A percentile compares a stretch with the other conserved stretches of the same genome.
phyloP scores from a whole-genome alignment of 202 grass and related monocot genomes.

The Digitaria exilis region DNA sequence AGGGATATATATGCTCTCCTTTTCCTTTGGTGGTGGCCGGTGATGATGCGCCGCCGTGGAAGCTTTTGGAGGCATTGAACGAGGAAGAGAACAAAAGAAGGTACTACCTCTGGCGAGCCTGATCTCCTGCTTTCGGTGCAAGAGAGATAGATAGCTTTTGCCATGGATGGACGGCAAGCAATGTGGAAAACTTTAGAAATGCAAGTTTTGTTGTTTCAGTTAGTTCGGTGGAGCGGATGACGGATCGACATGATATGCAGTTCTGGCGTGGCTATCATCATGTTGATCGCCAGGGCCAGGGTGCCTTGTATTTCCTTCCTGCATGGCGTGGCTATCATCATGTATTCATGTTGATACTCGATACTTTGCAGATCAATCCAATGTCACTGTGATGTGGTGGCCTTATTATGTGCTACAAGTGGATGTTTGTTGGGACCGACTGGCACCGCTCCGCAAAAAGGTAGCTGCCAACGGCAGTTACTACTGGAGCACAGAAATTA shows the following conservation, averaged over 20 bases:
- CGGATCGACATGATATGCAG: not conserved
- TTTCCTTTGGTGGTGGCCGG: too few relatives aligned
- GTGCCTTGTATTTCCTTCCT: not conserved
- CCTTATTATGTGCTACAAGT: not conserved
- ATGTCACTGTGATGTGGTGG: not conserved
- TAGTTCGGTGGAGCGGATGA: not conserved
- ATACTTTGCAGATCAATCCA: not conserved
- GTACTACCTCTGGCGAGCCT: not conserved
- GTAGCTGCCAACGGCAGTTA: not conserved
- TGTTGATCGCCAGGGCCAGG: not conserved
- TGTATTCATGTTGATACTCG: too few relatives aligned
- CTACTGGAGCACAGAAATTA: too few relatives aligned
- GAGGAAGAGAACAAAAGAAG: not conserved
- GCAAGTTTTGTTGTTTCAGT: not conserved
- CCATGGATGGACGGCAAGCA: not conserved
- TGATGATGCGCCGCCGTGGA: not conserved
- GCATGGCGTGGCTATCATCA: too few relatives aligned
- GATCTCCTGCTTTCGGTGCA: too few relatives aligned
- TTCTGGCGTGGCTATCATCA: not conserved
- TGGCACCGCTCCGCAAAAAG: not conserved
- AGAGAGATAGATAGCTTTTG: too few relatives aligned
- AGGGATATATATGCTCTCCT: too few relatives aligned
- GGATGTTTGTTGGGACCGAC: not conserved
- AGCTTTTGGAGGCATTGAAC: not conserved
- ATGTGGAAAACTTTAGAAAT: not conserved